These are phyloP conservation scores for Candida labiduridarum DNA, from an alignment of 1,139 yeast species.

Conservation along the genomic window DNA sequence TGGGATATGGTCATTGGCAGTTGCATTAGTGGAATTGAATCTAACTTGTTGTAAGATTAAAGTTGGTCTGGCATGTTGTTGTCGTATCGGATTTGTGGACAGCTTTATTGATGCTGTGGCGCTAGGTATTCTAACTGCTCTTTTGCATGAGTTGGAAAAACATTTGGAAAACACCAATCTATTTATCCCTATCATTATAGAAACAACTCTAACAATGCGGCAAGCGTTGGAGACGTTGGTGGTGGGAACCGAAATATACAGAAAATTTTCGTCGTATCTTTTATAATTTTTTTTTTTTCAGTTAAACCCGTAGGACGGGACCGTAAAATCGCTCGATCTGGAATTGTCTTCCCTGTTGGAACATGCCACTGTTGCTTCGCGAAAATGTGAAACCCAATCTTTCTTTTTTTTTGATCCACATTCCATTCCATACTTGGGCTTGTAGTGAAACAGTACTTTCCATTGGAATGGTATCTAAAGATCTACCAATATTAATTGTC, in stretches of 20 bases:
- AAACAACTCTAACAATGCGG: background rate
- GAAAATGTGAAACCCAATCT: too few relatives aligned
- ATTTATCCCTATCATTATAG: constrained; percentile 9
- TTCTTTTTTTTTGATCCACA: too few relatives aligned
- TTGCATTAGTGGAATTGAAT: constrained; percentile 6
- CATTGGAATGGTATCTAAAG: too few relatives aligned
- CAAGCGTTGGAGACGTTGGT: background rate
- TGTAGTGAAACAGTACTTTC: too few relatives aligned
- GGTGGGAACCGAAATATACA: background rate
- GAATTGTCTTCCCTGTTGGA: too few relatives aligned
- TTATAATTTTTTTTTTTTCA: too few relatives aligned
- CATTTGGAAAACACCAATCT: constrained; percentile 4
- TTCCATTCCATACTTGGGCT: too few relatives aligned
- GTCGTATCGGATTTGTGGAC: background rate
- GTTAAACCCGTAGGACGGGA: too few relatives aligned
- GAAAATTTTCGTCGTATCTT: background rate
- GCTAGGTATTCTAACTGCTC: background rate
- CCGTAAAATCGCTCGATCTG: too few relatives aligned
- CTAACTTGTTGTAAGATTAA: constrained; percentile 5
- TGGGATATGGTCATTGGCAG: background rate
- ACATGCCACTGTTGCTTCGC: too few relatives aligned
- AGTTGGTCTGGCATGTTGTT: background rate
- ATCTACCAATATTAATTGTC: too few relatives aligned
- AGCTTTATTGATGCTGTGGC: background rate
- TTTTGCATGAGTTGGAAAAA: background rate